These are phyloP conservation scores for Musa schizocarpa DNA, from an alignment of 176 grass and related monocot species.

Conservation along the genomic window DNA sequence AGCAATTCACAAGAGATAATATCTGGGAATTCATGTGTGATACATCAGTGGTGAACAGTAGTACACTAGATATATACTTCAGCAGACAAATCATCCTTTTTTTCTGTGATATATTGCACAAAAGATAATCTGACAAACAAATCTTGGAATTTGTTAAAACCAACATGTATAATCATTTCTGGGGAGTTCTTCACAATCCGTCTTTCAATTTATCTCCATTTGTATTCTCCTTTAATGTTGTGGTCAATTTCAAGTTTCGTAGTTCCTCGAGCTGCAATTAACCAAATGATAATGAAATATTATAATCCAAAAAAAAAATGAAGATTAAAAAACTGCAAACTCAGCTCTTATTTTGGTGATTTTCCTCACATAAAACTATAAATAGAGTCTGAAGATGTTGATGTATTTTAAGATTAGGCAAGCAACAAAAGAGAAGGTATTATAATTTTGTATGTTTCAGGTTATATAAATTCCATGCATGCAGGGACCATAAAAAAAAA, in stretches of 20 bases:
- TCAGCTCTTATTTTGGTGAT: no score
- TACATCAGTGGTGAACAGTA: background rate
- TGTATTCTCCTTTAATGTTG: background rate
- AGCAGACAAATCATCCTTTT: background rate
- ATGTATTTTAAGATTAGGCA: no score
- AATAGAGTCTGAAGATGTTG: no score
- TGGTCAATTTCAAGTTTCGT: background rate
- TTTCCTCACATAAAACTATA: no score
- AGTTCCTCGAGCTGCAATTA: slow-evolving; percentile 1
- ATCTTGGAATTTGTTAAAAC: background rate
- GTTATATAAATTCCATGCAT: no score
- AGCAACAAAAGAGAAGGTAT: no score
- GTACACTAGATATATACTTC: background rate
- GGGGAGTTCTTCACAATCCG: background rate
- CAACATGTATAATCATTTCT: background rate
- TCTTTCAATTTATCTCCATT: background rate
- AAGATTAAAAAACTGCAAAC: no score
- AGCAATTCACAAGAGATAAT: background rate
- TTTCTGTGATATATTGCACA: background rate
- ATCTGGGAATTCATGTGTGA: background rate
- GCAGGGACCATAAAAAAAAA: no score
- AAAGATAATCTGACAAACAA: background rate
- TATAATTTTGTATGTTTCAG: no score
- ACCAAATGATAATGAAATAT: no score
- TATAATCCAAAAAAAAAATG: background rate